Conservation (phyloP, 2,329 filamentous ascomycete genomes). For the Knoxdaviesia proteae region DNA sequence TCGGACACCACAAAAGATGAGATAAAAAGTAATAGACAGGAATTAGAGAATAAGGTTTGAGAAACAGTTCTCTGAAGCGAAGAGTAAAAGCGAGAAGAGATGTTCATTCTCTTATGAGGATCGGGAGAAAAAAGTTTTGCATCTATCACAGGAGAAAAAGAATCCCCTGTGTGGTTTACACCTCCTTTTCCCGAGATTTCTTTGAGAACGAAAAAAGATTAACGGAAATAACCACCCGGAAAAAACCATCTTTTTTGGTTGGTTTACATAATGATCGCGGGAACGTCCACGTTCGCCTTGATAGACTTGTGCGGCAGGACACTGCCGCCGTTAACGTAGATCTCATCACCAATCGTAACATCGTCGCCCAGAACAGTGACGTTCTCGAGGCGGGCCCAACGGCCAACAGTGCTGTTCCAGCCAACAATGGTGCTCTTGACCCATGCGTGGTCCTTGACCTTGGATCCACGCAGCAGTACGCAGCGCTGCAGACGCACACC, state of each 20-base stretch:
- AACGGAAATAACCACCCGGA: background rate
- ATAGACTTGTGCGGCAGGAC: slow-evolving; percentile 97
- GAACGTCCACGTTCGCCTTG: slow-evolving; percentile 85
- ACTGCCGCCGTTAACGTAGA: slow-evolving; percentile 94
- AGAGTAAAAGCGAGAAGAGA: too few relatives aligned
- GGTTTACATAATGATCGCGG: slow-evolving; percentile 45
- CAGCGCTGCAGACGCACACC: slow-evolving; percentile 87
- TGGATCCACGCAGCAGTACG: slow-evolving; percentile 71
- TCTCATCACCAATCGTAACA: slow-evolving; percentile 91
- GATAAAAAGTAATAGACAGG: too few relatives aligned
- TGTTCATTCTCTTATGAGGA: too few relatives aligned
- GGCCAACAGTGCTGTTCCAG: slow-evolving; percentile 91
- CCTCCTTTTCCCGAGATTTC: too few relatives aligned
- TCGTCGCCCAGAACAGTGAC: slow-evolving; percentile 96
- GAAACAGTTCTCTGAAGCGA: too few relatives aligned
- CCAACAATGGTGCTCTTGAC: slow-evolving; percentile 96
- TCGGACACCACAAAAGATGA: too few relatives aligned
- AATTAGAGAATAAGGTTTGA: too few relatives aligned
- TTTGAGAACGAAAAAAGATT: too few relatives aligned
- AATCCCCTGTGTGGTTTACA: too few relatives aligned
- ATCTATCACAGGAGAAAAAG: too few relatives aligned
- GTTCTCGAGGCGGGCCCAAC: slow-evolving; percentile 93
- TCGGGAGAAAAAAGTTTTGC: too few relatives aligned
- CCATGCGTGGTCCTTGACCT: slow-evolving; percentile 98
- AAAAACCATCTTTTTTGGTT: background rate